Base-by-base conservation (phyloP, 371 early-diverging fungal genomes). In the Conidiobolus coronatus region DNA sequence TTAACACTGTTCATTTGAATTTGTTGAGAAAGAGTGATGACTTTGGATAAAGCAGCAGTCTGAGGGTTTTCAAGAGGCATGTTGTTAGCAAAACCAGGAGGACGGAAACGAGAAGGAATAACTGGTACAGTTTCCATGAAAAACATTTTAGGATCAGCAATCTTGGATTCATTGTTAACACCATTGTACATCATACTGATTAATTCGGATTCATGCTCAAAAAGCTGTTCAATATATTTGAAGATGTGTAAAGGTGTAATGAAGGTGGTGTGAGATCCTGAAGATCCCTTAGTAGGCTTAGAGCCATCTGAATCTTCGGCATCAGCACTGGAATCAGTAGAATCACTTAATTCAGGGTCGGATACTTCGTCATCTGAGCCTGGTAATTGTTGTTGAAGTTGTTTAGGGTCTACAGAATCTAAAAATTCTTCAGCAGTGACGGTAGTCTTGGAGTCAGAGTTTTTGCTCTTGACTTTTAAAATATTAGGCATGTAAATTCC, bases 101-200 rank as follows among this genome's bases (percentile, higher is more conserved):
- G 99, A 33, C 99, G 82, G 77, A 97, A 96, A 43, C 83, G 79
- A 40, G 82, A 86, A 20, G 99, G 99, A 4, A 95, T 67, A 21
- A 98, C 95, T 1, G 92, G 72, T n/a, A 99, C 61, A 14, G 73
- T 76, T 45, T 93, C 83, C 41, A 93, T 65, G 65, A 99, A 99
- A 69, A 97, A 98, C 68, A 91, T 89, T 8, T 33, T 37, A 13
- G 48, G 29, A 55, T 81, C 75, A 11, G 77, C 69, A 20, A 67
- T 65, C n/a, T 50, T 52, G 50, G 59, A 62, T 47, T 29, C 42
- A 15, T 55, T 43, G 36, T 56, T 51, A 18, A 58, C 52, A 22
- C 67, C 65, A 52, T 79, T 86, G 60, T 77, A 92, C 38, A 95
- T 57, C 29, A 86, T 65, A 18, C 77, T 70, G 14, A 81, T 70